Percentiles rank a stretch among this genome's conserved stretches.
Conservation (phyloP, 2,329 filamentous ascomycete species). For the Blumeriella jaapii region DNA sequence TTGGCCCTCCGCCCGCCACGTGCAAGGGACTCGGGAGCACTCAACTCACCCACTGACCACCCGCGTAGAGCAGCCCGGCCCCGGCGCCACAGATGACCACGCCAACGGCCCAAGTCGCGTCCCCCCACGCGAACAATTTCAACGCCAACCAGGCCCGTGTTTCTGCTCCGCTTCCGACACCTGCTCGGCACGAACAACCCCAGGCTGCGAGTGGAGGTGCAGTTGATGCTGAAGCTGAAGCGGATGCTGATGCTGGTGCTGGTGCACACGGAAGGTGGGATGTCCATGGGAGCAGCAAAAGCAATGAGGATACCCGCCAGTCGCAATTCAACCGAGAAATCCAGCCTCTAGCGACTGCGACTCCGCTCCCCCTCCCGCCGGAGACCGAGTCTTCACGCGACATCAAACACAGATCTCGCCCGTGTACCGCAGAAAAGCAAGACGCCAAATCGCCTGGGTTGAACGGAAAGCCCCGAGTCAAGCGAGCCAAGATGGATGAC, state of each 20-base stretch:
- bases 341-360: not conserved
- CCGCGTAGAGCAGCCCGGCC: conserved; percentile 4
- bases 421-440: conserved; percentile 1
- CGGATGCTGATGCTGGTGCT: too few relatives aligned
- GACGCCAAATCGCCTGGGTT: not conserved
- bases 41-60: conserved; percentile 4
- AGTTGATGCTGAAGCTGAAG: not conserved
- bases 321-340: not conserved
- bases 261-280: too few relatives aligned
- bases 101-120: conserved; percentile 4
- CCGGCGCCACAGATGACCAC: conserved; percentile 1
- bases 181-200: too few relatives aligned
- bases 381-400: conserved; percentile 2
- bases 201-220: not conserved
- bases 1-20: too few relatives aligned
- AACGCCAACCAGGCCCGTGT: too few relatives aligned
- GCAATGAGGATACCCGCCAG: too few relatives aligned
- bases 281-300: too few relatives aligned
- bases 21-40: too few relatives aligned
- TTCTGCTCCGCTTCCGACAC: not conserved
- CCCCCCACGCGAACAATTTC: conserved; percentile 2
- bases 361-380: not conserved
- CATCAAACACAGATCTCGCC: conserved; percentile 3
- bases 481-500: conserved; percentile 8
- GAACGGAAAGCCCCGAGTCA: not conserved